phyloP scores from a whole-genome alignment of 768 basidiomycete species.

The Lactarius trivialis region DNA sequence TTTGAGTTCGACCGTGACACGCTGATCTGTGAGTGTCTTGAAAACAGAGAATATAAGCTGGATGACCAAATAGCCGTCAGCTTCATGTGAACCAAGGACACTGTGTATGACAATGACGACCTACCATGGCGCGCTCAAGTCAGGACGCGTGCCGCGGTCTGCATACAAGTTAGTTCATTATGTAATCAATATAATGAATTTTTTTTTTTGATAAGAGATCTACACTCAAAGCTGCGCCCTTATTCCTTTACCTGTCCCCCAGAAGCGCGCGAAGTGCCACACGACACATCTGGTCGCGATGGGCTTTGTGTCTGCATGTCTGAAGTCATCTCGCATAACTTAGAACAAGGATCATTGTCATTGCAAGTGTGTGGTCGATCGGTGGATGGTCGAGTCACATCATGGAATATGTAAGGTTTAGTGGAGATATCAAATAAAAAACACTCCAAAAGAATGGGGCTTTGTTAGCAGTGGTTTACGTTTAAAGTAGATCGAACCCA shows the following conservation, averaged over 20 bases:
- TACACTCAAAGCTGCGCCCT: background rate
- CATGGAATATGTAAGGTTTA: background rate
- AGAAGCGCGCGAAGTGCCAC: background rate
- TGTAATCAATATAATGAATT: background rate
- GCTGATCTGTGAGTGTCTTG: conserved; percentile 97
- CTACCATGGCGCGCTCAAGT: conserved; percentile 14
- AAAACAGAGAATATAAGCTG: conserved; percentile 96
- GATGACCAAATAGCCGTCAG: background rate
- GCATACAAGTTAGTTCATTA: background rate
- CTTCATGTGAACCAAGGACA: background rate
- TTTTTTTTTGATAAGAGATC: no score
- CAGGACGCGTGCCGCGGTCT: background rate
- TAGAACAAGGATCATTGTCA: background rate
- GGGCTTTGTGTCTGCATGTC: background rate
- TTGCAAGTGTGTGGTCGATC: background rate
- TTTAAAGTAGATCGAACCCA: conserved; percentile 27
- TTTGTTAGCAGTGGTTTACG: background rate
- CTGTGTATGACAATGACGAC: background rate
- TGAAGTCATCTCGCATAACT: background rate
- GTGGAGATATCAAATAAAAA: background rate
- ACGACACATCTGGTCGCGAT: background rate
- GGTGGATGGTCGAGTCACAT: background rate
- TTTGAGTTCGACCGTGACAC: conserved; percentile 95
- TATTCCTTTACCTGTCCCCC: background rate
- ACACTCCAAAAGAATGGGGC: background rate